Conservation (phyloP, 805 yeast species). For the Lipomyces yamadae region DNA sequence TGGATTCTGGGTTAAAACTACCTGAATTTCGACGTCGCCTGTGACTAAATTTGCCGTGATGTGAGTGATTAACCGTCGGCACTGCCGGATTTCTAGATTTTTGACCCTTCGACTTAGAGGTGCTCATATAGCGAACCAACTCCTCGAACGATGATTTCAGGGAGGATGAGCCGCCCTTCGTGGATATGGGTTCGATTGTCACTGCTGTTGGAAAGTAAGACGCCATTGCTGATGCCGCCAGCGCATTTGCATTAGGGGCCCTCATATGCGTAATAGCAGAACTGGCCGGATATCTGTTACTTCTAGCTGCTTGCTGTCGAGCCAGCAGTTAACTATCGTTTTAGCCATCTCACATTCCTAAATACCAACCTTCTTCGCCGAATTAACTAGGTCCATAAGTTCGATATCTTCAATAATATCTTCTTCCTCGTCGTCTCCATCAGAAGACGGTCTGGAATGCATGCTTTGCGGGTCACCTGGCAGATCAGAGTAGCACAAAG, state of each 20-base stretch:
- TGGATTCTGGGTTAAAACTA: background rate
- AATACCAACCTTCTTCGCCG: background rate
- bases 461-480: background rate
- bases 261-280: background rate
- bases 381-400: background rate
- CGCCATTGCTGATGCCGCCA: conserved; percentile 3
- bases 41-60: background rate
- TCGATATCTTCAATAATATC: conserved; percentile 4
- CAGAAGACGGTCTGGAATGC: background rate
- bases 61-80: background rate
- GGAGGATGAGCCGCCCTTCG: background rate
- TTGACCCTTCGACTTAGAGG: background rate
- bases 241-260: background rate
- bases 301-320: background rate
- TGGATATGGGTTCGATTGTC: background rate
- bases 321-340: background rate
- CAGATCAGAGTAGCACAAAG: background rate
- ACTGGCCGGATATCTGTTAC: background rate
- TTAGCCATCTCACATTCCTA: background rate
- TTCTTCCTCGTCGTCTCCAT: background rate
- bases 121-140: background rate
- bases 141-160: background rate
- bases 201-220: background rate
- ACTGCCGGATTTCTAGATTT: background rate
- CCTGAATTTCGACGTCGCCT: background rate